Base-by-base conservation (phyloP, 768 basidiomycete genomes). In the Lactifluus piperatus region DNA sequence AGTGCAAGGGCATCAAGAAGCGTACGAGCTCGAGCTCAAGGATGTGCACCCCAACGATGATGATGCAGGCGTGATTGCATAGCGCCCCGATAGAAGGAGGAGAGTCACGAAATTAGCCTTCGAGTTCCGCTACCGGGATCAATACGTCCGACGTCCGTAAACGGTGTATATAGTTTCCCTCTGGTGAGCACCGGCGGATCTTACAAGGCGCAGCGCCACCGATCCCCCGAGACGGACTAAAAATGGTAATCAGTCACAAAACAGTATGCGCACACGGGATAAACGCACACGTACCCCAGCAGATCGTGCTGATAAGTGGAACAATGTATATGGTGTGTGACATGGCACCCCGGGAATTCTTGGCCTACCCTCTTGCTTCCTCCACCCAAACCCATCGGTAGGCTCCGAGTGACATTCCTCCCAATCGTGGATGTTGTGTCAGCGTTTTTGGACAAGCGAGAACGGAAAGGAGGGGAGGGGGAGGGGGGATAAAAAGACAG, bases 221-320 rank as follows among this genome's bases (percentile, higher is more conserved):
- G 53, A 60, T 43, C 41, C 54, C 53, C 18, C 29, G 4, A 30
- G 52, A 44, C 14, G 29, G 29, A 7, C 52, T 41, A 44, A 30
- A 54, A 50, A 48, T 6, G 43, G 54, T 16, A 55, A 60, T 43
- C 32, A 32, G 41, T 50, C 58, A 55, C 53, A 58, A 55, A 43
- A 37, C 22, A 14, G 53, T 27, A 44, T 44, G 43, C 26, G 18
- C 27, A 37, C 44, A 59, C 53, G 34, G 4, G 32, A 11, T 54
- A 54, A 49, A 45, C 34, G 48, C 26, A 18, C 58, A 60, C 58
- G 58, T 60, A 55, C 58, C 43, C 34, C 48, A 60, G 54, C 27
- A 55, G 58, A 60, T 60, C 58, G 58, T 37, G 32, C 26, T 29
- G 58, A 60, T 60, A 55, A 60, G 48, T 60, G 54, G 54, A 46